These are phyloP conservation scores for Mrakia hoshinonis DNA, from an alignment of 768 basidiomycete genomes.

Conservation along the genomic window DNA sequence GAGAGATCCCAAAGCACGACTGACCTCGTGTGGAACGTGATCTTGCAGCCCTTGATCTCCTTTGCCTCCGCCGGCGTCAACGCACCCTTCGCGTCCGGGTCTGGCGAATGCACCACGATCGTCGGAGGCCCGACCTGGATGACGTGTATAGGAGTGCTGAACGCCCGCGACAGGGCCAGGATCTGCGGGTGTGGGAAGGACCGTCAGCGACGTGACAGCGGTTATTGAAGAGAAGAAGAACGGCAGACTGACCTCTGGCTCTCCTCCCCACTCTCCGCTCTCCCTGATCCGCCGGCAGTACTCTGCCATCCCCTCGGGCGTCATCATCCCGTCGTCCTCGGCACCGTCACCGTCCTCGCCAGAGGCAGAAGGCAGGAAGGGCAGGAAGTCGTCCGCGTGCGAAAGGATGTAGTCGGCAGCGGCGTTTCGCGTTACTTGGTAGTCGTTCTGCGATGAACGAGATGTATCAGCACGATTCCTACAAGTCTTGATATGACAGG, in stretches of 20 bases:
- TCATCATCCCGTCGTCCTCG: constrained; percentile 63
- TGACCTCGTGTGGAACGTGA: constrained; percentile 34
- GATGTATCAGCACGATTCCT: not conserved
- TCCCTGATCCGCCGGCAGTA: constrained; percentile 73
- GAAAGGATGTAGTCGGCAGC: constrained; percentile 73
- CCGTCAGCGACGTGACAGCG: not conserved
- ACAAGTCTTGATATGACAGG: constrained; percentile 17
- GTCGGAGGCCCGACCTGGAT: constrained; percentile 73
- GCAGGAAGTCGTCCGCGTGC: constrained; percentile 83
- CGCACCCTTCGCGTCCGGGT: constrained; percentile 14
- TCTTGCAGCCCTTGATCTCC: constrained; percentile 36
- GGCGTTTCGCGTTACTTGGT: constrained; percentile 53
- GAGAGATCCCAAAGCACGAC: not conserved
- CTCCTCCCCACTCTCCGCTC: constrained; percentile 93
- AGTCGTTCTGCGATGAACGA: constrained; percentile 35
- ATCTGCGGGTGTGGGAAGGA: constrained; percentile 45
- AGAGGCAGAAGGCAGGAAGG: constrained; percentile 70
- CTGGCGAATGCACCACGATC: constrained; percentile 60
- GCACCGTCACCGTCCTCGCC: constrained; percentile 63
- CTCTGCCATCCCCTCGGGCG: constrained; percentile 48
- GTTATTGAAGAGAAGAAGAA: not conserved
- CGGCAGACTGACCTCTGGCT: constrained; percentile 58
- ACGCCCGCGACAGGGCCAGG: constrained; percentile 71
- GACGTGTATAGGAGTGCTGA: constrained; percentile 77
- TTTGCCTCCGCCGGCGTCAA: constrained; percentile 46